These are phyloP conservation scores for Jacaranda mimosifolia DNA, from an alignment of 257 asterid genomes.

Conservation along the genomic window DNA sequence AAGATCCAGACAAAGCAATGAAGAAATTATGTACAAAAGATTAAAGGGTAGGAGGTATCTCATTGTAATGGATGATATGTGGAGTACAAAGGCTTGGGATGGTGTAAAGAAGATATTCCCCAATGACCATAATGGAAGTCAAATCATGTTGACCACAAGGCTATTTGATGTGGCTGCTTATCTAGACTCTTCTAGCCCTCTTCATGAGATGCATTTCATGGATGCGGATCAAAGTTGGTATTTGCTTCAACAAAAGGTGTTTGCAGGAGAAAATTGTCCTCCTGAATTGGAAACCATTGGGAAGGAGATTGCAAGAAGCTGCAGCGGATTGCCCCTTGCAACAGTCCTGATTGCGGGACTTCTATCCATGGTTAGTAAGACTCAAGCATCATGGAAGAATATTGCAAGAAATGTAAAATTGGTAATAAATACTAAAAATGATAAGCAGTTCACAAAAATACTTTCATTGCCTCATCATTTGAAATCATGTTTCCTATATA, in stretches of 20 bases:
- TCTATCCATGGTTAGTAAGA: background rate
- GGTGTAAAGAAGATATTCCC: conserved; percentile 11
- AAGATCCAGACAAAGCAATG: background rate
- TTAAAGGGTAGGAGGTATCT: conserved; percentile 21
- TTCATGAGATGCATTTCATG: conserved; percentile 6
- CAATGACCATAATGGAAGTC: conserved; percentile 26
- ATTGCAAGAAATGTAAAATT: conserved; percentile 18
- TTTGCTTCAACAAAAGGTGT: conserved; percentile 12
- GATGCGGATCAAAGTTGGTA: conserved; percentile 7
- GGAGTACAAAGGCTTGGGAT: conserved; percentile 32
- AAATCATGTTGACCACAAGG: conserved; percentile 22
- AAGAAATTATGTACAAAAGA: background rate
- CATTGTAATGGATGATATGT: conserved; percentile 25
- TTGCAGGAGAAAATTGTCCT: too few relatives aligned
- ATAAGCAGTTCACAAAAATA: conserved; percentile 25
- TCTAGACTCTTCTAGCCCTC: background rate
- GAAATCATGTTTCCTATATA: conserved; percentile 31
- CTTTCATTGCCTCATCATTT: conserved; percentile 32
- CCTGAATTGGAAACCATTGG: background rate
- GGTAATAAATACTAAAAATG: background rate
- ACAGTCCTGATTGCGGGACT: conserved; percentile 35
- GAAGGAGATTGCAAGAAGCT: conserved; percentile 10
- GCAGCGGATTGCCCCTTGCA: conserved; percentile 33
- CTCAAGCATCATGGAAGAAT: background rate
- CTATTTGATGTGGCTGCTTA: conserved; percentile 11